A percentile compares a stretch with the other conserved stretches of the same genome.
phyloP scores from a whole-genome alignment of 768 basidiomycete species.

The Auriscalpium orientale region DNA sequence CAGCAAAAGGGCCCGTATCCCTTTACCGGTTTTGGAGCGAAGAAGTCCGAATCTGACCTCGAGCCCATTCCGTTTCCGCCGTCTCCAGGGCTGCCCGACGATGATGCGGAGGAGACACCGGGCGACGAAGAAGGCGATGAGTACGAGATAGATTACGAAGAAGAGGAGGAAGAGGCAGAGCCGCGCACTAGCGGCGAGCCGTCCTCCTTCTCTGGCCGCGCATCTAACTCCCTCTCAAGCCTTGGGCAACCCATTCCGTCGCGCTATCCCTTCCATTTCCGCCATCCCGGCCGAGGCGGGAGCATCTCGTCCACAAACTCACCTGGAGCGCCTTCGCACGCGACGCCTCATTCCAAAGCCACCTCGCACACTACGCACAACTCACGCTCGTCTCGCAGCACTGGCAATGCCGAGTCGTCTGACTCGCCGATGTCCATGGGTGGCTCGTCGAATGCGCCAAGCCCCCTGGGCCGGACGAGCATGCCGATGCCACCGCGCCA shows the following conservation, averaged over 20 bases:
- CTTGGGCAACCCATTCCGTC: constrained; percentile 70
- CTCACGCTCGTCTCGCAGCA: constrained; percentile 33
- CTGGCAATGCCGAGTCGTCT: constrained; percentile 53
- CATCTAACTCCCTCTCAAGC: constrained; percentile 62
- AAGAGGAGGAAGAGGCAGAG: constrained; percentile 30
- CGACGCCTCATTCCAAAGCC: constrained; percentile 25
- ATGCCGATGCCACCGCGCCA: constrained; percentile 47
- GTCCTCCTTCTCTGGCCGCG: constrained; percentile 54
- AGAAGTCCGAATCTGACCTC: constrained; percentile 43
- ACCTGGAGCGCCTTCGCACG: constrained; percentile 22
- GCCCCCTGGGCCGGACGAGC: constrained; percentile 17
- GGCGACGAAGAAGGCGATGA: constrained; percentile 25
- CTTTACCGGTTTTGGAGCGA: constrained; percentile 54
- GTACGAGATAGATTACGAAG: constrained; percentile 36
- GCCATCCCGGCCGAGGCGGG: constrained; percentile 42
- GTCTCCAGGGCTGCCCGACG: constrained; percentile 38
- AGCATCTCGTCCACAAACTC: constrained; percentile 33
- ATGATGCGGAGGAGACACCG: constrained; percentile 19
- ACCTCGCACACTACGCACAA: constrained; percentile 33
- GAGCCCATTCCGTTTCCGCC: constrained; percentile 75
- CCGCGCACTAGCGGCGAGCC: constrained; percentile 32
- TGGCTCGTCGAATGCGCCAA: constrained; percentile 18
- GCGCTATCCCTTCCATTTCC: constrained; percentile 64
- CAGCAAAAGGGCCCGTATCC: constrained; percentile 60
- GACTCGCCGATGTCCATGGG: constrained; percentile 49